Conservation (phyloP, 805 yeast species). For the Hanseniaspora jakobsenii region DNA sequence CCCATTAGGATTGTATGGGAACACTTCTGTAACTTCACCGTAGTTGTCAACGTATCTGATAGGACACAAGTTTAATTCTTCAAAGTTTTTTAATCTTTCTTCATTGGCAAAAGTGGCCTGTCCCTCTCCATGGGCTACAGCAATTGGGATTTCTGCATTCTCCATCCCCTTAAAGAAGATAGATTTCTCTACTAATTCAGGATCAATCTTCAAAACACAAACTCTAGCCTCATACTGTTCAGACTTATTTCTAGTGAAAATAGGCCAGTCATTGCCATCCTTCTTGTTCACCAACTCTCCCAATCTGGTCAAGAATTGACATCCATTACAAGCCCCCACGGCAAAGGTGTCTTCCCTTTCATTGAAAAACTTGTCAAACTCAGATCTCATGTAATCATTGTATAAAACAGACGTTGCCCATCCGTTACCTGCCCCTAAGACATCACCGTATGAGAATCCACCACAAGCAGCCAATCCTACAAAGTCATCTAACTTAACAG, state of each 20-base stretch:
- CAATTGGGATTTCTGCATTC: conserved; percentile 90
- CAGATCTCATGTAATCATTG: conserved; percentile 62
- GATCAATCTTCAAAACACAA: conserved; percentile 24
- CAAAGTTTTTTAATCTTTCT: conserved; percentile 38
- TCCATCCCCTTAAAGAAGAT: conserved; percentile 82
- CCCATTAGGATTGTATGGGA: conserved; percentile 94
- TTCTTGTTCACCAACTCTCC: conserved; percentile 78
- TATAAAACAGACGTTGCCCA: conserved; percentile 96
- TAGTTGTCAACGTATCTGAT: conserved; percentile 83
- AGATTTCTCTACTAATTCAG: conserved; percentile 56
- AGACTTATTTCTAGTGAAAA: conserved; percentile 77
- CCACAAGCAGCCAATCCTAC: conserved; percentile 97
- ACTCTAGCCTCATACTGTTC: conserved; percentile 97
- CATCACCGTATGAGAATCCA: conserved; percentile 98
- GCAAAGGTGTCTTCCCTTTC: conserved; percentile 88
- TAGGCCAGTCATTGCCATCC: conserved; percentile 80
- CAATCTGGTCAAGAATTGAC: conserved; percentile 85
- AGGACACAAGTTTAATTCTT: conserved; percentile 43
- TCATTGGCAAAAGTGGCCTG: conserved; percentile 56
- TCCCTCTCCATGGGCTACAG: conserved; percentile 98
- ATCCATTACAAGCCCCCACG: conserved; percentile 96
- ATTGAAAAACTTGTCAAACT: conserved; percentile 71
- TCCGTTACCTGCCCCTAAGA: conserved; percentile 95
- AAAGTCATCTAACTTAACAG: conserved; percentile 60
- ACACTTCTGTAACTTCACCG: conserved; percentile 68